Evolutionary conservation across 306 rosid genomes (phyloP), one percentile per base, ranked within the genome.

Genomic region (Corylus heterophylla): DNA sequence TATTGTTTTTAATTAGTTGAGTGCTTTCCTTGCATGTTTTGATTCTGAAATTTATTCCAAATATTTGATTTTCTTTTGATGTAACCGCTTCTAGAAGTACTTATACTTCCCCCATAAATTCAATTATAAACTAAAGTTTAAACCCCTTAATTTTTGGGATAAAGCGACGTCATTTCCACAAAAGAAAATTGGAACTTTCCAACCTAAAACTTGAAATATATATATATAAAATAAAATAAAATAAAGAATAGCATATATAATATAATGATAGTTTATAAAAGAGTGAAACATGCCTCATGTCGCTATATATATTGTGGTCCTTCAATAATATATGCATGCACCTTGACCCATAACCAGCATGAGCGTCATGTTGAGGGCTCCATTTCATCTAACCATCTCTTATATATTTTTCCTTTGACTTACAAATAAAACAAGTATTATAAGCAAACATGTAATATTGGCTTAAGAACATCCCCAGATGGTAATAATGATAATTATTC

Each of bases 301-400:
- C 56, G 50, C 8, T 14, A 7, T 45, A 37, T 9, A 12, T 73
- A 62, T 54, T 52, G 63, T 27, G 64, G 45, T 73, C 42, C 58
- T 27, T 12, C 51, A 12, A 51, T 37, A 42, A 18, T 42, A 25
- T 45, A 78, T 80, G 78, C 86, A 83, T 79, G 85, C 78, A 83
- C 61, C 74, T 79, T 74, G 83, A 69, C 71, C 45, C 12, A 77
- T 62, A 6, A 72, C 74, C 59, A 71, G 77, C 75, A 22, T 78
- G 72, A 61, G 55, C 74, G 85, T 87, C 86, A 85, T 74, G 42
- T 49, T 76, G 90, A 88, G 75, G 79, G 90, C 81, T 81, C 73
- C 88, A 58, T 82, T 77, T 79, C 54, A 90, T 86, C 85, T 86
- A 79, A 86, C 79, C 75, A 61, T 35, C 61, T 76, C 74, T 55